phyloP scores from a whole-genome alignment of 371 early-diverging fungal genomes.

The Rhizomucor pusillus region DNA sequence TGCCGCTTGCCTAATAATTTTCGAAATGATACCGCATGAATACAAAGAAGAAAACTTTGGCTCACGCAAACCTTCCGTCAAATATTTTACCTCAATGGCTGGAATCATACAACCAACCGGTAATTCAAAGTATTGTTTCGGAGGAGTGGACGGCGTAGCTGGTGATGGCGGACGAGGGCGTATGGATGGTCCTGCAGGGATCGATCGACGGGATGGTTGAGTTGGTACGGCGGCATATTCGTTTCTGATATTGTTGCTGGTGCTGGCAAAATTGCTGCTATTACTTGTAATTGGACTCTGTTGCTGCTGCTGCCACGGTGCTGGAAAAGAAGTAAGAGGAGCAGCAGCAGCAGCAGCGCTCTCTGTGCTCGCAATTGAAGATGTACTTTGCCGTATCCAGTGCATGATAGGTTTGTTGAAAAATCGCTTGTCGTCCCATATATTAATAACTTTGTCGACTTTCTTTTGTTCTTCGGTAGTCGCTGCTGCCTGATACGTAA shows the following conservation, averaged over 20 bases:
- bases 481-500: constrained; percentile 50
- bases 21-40: no score
- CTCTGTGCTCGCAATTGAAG: no score
- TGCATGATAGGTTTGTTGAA: constrained; percentile 41
- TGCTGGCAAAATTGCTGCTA: constrained; percentile 1
- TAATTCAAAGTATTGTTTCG: constrained; percentile 49
- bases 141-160: constrained; percentile 8
- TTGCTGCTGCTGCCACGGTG: background rate
- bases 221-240: background rate
- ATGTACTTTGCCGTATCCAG: constrained; percentile 20
- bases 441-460: constrained; percentile 56
- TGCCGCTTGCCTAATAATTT: constrained; percentile 22
- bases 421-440: constrained; percentile 54
- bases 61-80: no score
- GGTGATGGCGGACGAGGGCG: constrained; percentile 7
- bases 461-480: constrained; percentile 42
- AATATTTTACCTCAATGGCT: constrained; percentile 35
- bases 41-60: no score
- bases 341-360: no score
- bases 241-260: background rate
- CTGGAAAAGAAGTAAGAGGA: constrained; percentile 4
- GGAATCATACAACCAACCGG: constrained; percentile 60
- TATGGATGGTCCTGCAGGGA: constrained; percentile 3
- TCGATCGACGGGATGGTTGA: constrained; percentile 1
- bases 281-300: background rate